These are phyloP conservation scores for Tolypocladium cylindrosporum DNA, from an alignment of 2,329 filamentous ascomycete genomes.

Conservation along the genomic window DNA sequence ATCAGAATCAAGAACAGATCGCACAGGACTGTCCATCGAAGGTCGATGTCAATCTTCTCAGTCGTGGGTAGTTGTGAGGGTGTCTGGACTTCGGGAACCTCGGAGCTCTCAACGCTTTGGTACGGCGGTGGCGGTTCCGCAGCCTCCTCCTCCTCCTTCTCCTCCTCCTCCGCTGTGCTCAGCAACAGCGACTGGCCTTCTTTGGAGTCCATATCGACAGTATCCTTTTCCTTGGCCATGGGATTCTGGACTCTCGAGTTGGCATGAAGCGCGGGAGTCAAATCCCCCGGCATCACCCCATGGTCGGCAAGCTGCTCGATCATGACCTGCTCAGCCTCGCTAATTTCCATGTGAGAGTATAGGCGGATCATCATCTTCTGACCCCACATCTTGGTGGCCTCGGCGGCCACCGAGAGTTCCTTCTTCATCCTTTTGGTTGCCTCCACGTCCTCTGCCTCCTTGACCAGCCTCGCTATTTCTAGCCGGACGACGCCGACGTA, in stretches of 20 bases:
- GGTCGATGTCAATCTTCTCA: constrained; percentile 84
- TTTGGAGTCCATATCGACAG: constrained; percentile 7
- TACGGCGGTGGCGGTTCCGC: constrained; percentile 50
- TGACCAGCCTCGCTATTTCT: constrained; percentile 68
- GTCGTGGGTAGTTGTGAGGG: constrained; percentile 75
- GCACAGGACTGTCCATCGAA: constrained; percentile 94
- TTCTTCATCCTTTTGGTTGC: constrained; percentile 62
- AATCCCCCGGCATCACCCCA: constrained; percentile 73
- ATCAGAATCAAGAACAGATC: constrained; percentile 94
- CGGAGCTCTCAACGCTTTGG: constrained; percentile 53
- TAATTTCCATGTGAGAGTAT: constrained; percentile 96
- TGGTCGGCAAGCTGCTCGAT: constrained; percentile 94
- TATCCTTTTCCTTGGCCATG: constrained; percentile 45
- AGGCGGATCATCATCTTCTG: constrained; percentile 97
- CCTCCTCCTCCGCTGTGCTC: constrained; percentile 27
- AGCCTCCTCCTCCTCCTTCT: constrained; percentile 8
- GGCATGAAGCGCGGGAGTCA: constrained; percentile 79
- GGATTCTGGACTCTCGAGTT: constrained; percentile 92
- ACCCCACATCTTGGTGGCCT: constrained; percentile 87
- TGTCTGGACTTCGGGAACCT: constrained; percentile 68
- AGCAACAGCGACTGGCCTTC: constrained; percentile 8
- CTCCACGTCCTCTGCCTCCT: constrained; percentile 53
- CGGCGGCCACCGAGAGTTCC: constrained; percentile 55
- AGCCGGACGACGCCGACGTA: constrained; percentile 87
- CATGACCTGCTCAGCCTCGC: constrained; percentile 87